Evolutionary conservation across 1,139 yeast genomes (phyloP), one percentile per base, ranked within the genome.

Genomic region (Scheffersomyces illinoinensis): DNA sequence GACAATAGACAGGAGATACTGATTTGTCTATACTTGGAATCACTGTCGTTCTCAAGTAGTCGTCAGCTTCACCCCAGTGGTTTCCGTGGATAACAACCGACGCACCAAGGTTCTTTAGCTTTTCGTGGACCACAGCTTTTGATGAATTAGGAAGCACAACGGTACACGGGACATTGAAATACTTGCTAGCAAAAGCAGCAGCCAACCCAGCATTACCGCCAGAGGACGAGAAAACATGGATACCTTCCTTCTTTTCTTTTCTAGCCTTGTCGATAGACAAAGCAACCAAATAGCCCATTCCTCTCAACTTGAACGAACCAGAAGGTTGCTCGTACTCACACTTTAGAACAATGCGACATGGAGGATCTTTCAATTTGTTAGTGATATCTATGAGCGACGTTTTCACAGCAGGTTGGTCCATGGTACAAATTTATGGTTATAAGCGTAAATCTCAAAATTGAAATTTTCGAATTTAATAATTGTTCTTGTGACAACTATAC

Each of bases 121-220:
- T 67, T 7, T 66, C 66, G 17, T 73, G 60, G 0, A 78, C 75
- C 21, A 68, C 67, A 1, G 65, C 63, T 58, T 72, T 74, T 21
- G 79, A 66, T 8, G 56, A 62, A 4, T 56, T 57, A 0, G 83
- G 83, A 4, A 79, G 69, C 1, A 77, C 81, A n/a, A 79, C 83
- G 3, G 81, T 77, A 59, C 83, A 78, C 50, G 64, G 61, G 4
- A 77, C 66, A 2, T 63, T 58, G 59, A 68, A 76, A 58, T 63
- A 66, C 33, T 65, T 61, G 2, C 78, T 71, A 57, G 76, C 72
- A 58, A 75, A 78, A 2, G 82, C 83, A 12, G 82, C 83, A 14
- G 83, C 82, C 53, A 79, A 67, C 0, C 83, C 83, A n/a, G 83
- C 83, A 62, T 79, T 79, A 5, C 83, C 83, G 7, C 83, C 83